Conservation (phyloP, 495 filamentous ascomycete genomes). For the Polyplosphaeria fusca region DNA sequence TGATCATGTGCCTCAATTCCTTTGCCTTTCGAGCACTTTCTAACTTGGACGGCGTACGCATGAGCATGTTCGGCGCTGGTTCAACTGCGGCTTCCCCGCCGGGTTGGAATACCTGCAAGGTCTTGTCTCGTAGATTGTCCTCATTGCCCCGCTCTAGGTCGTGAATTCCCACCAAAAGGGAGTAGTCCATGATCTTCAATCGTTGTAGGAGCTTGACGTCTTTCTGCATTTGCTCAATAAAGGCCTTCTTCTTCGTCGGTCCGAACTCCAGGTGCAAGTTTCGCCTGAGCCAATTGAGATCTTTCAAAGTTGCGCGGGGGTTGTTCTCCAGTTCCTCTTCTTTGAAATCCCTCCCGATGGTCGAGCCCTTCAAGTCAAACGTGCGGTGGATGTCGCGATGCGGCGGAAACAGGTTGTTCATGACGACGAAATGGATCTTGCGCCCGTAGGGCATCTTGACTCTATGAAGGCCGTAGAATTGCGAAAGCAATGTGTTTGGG, state of each 20-base stretch:
- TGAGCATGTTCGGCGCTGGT: slow-evolving; percentile 58
- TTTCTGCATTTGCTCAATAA: slow-evolving; percentile 80
- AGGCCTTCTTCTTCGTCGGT: slow-evolving; percentile 75
- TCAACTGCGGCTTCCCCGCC: slow-evolving; percentile 64
- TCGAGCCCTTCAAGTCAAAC: slow-evolving; percentile 97
- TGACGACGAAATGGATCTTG: slow-evolving; percentile 99
- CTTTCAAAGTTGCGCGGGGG: slow-evolving; percentile 90
- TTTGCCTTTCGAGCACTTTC: slow-evolving; percentile 89
- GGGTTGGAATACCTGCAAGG: slow-evolving; percentile 90
- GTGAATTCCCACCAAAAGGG: slow-evolving; percentile 89
- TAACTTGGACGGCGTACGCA: slow-evolving; percentile 89
- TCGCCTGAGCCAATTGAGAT: slow-evolving; percentile 92
- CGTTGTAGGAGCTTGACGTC: slow-evolving; percentile 83
- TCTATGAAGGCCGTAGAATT: slow-evolving; percentile 96
- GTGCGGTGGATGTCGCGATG: slow-evolving; percentile 97
- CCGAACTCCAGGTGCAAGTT: slow-evolving; percentile 84
- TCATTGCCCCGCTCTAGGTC: slow-evolving; percentile 86
- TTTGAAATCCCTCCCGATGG: slow-evolving; percentile 82
- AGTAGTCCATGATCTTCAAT: slow-evolving; percentile 98
- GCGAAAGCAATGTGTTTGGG: slow-evolving; percentile 92
- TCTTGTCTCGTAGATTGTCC: slow-evolving; percentile 93
- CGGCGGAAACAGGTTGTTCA: slow-evolving; percentile 99
- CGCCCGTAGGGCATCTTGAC: slow-evolving; percentile 98
- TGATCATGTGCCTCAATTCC: slow-evolving; percentile 87
- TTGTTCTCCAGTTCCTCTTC: slow-evolving; percentile 86